Base-by-base conservation (phyloP, 2,329 filamentous ascomycete genomes). In the Colletotrichum sojae region DNA sequence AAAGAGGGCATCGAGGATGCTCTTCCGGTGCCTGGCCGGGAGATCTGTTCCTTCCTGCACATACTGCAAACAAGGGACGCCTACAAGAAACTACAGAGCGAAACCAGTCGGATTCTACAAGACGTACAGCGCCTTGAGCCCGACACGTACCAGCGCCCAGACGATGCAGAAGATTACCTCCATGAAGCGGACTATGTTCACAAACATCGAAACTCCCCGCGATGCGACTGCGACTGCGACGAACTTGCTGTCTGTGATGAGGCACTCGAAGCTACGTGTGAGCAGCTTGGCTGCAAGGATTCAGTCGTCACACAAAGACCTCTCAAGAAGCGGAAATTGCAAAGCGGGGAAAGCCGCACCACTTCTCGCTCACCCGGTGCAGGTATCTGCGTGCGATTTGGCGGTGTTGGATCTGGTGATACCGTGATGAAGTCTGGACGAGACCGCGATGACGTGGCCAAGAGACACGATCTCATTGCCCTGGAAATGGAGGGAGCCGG, bases 341-440 rank as follows among this genome's bases (percentile, higher is more conserved):
- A 25, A 13, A 20, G 5, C 2, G 49, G 4, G 2, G 39, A 46
- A 1, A 6, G 1, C 3, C 3, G 8, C 31, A 36, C 8, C 9
- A 36, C 31, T 10, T 36, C 31, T 36, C 1, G 9, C 4, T 9
- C 31, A 36, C 2, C 31, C 20, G 36, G 1, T 15, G 15, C 46
- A 27, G 0, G 2, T 56, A 0, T 10, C 51, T 18, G 16, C 40
- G 15, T n/a, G 6, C 4, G 13, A 6, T 43, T 75, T 36, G 75
- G 73, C 0, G 25, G 65, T 12, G 75, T 84, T 15, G 81, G 67
- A 10, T 83, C 81, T 0, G 80, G 77, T 22, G 77, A 84, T 56
- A 75, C 73, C 0, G 80, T 85, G 0, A 80, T 85, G 68, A 83
- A 81, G 54, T 79, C 78, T 8, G 80, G 78, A 0, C 25, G 72